Evolutionary conservation across 352 stramenopile species (phyloP).

Genomic region (Salisapilia sapeloensis): DNA sequence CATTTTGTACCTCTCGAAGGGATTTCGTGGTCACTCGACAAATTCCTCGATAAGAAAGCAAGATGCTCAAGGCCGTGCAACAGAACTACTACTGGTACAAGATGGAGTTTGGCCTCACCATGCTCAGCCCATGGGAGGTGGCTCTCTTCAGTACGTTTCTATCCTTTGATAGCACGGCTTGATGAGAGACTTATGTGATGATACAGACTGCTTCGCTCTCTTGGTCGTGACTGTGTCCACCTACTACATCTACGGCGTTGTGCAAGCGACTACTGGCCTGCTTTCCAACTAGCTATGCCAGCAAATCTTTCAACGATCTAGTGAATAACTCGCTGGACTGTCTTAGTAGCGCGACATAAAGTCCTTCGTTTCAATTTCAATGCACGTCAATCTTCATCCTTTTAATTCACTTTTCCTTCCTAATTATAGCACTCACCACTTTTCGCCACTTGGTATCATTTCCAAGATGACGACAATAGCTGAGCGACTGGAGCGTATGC

Average conservation of each 20-base stretch:
- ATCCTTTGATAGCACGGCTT: not conserved
- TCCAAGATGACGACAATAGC: slow-evolving; percentile 7
- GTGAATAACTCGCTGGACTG: no score
- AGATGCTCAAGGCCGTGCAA: slow-evolving; percentile 42
- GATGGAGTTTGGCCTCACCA: slow-evolving; percentile 73
- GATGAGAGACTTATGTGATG: not conserved
- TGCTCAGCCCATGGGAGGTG: slow-evolving; percentile 68
- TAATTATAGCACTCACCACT: no score
- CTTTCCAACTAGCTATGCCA: no score
- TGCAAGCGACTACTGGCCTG: slow-evolving; percentile 20
- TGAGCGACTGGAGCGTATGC: slow-evolving; percentile 29
- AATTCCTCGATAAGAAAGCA: no score
- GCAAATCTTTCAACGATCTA: no score
- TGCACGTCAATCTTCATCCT: no score
- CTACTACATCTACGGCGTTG: slow-evolving; percentile 68
- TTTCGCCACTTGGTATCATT: no score
- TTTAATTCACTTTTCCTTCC: no score
- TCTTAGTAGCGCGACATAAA: no score
- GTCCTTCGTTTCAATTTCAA: no score
- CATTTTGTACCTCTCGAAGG: no score
- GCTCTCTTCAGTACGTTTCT: slow-evolving; percentile 62
- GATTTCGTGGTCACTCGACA: no score
- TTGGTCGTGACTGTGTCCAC: slow-evolving; percentile 46
- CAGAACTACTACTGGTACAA: slow-evolving; percentile 76
- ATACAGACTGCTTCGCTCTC: slow-evolving; percentile 50